These are phyloP conservation scores for Balansia obtecta DNA, from an alignment of 2,329 filamentous ascomycete species.

Conservation along the genomic window DNA sequence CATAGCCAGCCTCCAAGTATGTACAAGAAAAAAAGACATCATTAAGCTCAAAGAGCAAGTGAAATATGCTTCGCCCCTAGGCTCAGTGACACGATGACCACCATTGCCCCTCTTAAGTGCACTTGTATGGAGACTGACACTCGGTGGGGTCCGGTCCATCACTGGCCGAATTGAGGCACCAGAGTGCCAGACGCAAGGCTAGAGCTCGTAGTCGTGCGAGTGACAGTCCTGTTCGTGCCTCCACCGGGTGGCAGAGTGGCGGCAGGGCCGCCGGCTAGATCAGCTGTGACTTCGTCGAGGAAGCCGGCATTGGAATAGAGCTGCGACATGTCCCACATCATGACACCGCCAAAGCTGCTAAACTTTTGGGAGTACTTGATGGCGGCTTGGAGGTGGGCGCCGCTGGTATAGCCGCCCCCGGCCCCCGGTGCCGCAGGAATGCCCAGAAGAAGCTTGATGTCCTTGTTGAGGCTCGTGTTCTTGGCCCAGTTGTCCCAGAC, in stretches of 20 bases:
- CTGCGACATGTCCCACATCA: constrained; percentile 59
- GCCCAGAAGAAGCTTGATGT: constrained; percentile 50
- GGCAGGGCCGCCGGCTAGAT: constrained; percentile 14
- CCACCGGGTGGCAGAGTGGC: neutral
- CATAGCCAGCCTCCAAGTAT: too few relatives aligned
- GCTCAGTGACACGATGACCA: constrained; percentile 11
- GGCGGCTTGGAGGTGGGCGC: constrained; percentile 32
- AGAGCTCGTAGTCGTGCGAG: constrained; percentile 1
- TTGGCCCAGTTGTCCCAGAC: constrained; percentile 56
- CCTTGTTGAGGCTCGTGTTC: constrained; percentile 38
- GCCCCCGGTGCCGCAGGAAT: constrained; percentile 43
- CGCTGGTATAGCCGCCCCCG: constrained; percentile 41
- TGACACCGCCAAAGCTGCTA: constrained; percentile 51
- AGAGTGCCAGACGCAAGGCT: constrained; percentile 8
- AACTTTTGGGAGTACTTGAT: constrained; percentile 42
- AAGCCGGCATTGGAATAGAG: constrained; percentile 46
- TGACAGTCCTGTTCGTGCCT: neutral
- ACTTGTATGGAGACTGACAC: constrained; percentile 13
- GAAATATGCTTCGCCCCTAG: neutral
- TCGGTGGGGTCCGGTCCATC: constrained; percentile 12
- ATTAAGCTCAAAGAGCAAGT: neutral
- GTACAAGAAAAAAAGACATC: neutral
- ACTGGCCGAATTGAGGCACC: constrained; percentile 13
- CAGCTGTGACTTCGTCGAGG: constrained; percentile 29
- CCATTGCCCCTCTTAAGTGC: constrained; percentile 10